A percentile compares a stretch with the other conserved stretches of the same genome.
Conservation (phyloP, 306 rosid species). For the Erythrophleum fordii region DNA sequence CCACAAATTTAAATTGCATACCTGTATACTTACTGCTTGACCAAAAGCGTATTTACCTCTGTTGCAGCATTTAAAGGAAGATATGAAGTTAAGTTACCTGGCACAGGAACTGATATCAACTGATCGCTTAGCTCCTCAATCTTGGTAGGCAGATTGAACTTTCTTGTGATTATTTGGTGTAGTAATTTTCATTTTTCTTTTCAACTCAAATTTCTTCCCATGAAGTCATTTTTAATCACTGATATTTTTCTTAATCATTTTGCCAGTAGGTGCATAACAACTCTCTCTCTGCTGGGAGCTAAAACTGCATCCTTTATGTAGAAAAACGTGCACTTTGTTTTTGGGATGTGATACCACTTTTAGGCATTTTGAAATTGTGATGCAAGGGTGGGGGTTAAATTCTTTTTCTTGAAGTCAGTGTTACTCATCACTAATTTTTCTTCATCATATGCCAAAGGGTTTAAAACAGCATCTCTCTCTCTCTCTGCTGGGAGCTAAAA, state of each 20-base stretch:
- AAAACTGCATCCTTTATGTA: not conserved
- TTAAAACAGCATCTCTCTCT: slow-evolving; percentile 1
- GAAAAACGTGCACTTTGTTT: slow-evolving; percentile 22
- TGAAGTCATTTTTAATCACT: not conserved
- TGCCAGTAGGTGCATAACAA: slow-evolving; percentile 2
- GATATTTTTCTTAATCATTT: slow-evolving; percentile 6
- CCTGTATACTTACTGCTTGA: slow-evolving; percentile 32
- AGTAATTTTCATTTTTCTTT: slow-evolving; percentile 11
- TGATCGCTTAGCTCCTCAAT: slow-evolving; percentile 95
- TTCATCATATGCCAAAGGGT: slow-evolving; percentile 2
- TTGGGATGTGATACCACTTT: not conserved
- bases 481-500: not conserved
- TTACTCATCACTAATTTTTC: not conserved
- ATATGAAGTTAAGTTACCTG: slow-evolving; percentile 94
- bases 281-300: not conserved
- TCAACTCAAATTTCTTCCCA: not conserved
- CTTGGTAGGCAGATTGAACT: slow-evolving; percentile 77
- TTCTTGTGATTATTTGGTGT: slow-evolving; percentile 38
- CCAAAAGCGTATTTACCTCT: slow-evolving; percentile 37
- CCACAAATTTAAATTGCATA: slow-evolving; percentile 14
- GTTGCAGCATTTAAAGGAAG: slow-evolving; percentile 98
- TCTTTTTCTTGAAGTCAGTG: not conserved
- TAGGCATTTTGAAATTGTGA: slow-evolving; percentile 33
- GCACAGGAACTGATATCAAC: slow-evolving; percentile 91
- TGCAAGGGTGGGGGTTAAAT: not conserved